Percentiles rank a stretch among this genome's conserved stretches.
These are phyloP conservation scores for Aspergillus versicolor DNA, from an alignment of 2,329 filamentous ascomycete genomes.

Conservation along the genomic window DNA sequence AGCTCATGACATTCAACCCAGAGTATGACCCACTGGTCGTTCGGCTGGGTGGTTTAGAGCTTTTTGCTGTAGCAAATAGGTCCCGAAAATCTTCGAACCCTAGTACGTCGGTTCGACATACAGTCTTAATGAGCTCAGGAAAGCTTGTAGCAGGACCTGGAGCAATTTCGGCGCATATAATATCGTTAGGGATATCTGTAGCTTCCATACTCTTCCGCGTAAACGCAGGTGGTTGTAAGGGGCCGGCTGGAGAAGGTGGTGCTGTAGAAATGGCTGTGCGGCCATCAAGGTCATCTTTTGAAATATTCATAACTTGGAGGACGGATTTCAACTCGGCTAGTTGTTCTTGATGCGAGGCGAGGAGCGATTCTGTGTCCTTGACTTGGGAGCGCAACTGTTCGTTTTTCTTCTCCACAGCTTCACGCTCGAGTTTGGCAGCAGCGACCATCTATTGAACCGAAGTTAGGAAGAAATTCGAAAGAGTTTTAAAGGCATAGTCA, in stretches of 20 bases:
- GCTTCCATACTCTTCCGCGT: constrained; percentile 61
- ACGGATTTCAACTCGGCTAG: constrained; percentile 85
- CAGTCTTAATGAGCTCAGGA: constrained; percentile 76
- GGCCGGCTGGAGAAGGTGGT: constrained; percentile 75
- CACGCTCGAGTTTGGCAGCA: constrained; percentile 79
- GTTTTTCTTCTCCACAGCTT: constrained; percentile 77
- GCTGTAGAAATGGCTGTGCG: constrained; percentile 66
- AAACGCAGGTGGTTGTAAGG: constrained; percentile 53
- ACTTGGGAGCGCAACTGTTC: constrained; percentile 84
- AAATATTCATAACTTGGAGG: constrained; percentile 80
- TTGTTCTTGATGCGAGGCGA: constrained; percentile 91
- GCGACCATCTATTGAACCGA: constrained; percentile 71
- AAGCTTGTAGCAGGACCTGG: constrained; percentile 71
- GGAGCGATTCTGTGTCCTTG: constrained; percentile 78
- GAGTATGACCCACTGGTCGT: constrained; percentile 71
- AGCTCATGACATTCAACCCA: constrained; percentile 59
- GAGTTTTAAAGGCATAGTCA: not conserved
- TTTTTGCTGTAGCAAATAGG: constrained; percentile 68
- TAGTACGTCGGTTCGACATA: constrained; percentile 77
- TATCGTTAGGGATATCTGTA: constrained; percentile 52
- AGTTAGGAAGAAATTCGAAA: not conserved
- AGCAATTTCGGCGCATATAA: constrained; percentile 52
- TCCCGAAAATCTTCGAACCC: constrained; percentile 83
- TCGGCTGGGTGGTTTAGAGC: constrained; percentile 62
- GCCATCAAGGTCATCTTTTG: constrained; percentile 67